Percentiles rank a stretch among this genome's conserved stretches.
phyloP scores from a whole-genome alignment of 2,329 filamentous ascomycete genomes.

The Pseudocercospora vitis region DNA sequence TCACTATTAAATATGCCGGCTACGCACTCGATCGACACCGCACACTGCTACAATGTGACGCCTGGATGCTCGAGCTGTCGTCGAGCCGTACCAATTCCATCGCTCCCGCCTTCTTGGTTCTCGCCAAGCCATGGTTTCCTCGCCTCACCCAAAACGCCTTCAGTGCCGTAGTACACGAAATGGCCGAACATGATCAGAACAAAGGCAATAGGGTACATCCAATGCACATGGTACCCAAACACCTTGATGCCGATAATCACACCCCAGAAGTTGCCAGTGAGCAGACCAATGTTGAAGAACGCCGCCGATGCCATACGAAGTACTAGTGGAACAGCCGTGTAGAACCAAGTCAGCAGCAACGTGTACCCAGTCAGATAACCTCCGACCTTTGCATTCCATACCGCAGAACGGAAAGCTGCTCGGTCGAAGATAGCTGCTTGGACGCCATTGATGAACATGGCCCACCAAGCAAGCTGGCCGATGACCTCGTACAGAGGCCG shows the following conservation, averaged over 20 bases:
- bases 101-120: conserved; percentile 77
- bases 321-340: conserved; percentile 80
- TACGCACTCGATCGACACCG: too few species aligned
- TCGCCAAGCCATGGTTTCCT: conserved; percentile 93
- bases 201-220: conserved; percentile 93
- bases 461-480: conserved; percentile 85
- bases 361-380: conserved; percentile 92
- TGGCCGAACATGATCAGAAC: conserved; percentile 86
- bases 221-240: conserved; percentile 78
- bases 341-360: conserved; percentile 78
- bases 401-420: conserved; percentile 57
- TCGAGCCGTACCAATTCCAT: conserved; percentile 83
- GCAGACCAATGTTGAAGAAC: conserved; percentile 92
- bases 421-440: conserved; percentile 93
- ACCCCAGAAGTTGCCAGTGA: conserved; percentile 97
- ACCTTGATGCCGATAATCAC: conserved; percentile 88
- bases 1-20: neutral
- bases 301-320: conserved; percentile 87
- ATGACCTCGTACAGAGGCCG: conserved; percentile 90
- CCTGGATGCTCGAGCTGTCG: conserved; percentile 51
- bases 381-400: conserved; percentile 56
- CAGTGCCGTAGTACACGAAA: conserved; percentile 82
- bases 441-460: conserved; percentile 84
- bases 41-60: conserved; percentile 40
- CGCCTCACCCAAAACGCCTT: conserved; percentile 78